phyloP scores from a whole-genome alignment of 352 stramenopile species.

The Phytophthora ramorum region DNA sequence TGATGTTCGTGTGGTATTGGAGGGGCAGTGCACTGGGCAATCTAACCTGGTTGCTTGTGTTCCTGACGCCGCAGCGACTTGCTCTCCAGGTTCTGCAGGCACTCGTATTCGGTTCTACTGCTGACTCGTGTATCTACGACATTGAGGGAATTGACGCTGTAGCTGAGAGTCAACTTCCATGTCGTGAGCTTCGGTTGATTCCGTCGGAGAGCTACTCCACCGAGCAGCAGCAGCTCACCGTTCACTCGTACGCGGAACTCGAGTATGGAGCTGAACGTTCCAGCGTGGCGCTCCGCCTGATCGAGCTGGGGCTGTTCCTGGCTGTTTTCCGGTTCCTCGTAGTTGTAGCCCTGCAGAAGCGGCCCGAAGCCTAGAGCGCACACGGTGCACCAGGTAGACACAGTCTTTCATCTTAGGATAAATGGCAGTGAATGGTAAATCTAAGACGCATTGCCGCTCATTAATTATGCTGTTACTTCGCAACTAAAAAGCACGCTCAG shows the following conservation, averaged over 20 bases:
- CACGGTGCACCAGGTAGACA: background rate
- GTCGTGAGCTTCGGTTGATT: conserved; percentile 26
- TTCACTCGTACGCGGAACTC: conserved; percentile 32
- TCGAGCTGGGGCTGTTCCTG: conserved; percentile 26
- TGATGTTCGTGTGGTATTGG: conserved; percentile 27
- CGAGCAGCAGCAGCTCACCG: conserved; percentile 19
- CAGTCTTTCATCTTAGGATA: background rate
- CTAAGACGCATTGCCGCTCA: conserved; percentile 24
- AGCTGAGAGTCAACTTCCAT: conserved; percentile 17
- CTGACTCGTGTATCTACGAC: conserved; percentile 21
- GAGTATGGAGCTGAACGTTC: conserved; percentile 25
- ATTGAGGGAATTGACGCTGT: background rate
- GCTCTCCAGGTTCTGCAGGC: conserved; percentile 31
- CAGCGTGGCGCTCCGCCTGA: conserved; percentile 19
- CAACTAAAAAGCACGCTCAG: background rate
- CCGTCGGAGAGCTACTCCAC: conserved; percentile 11
- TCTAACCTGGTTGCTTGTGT: conserved; percentile 20
- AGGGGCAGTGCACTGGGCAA: conserved; percentile 16
- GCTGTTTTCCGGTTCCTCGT: conserved; percentile 26
- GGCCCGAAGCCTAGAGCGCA: background rate
- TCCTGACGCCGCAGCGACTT: conserved; percentile 31
- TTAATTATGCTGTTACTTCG: conserved; percentile 22
- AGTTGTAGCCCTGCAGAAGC: conserved; percentile 24
- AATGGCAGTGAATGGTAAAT: conserved; percentile 7
- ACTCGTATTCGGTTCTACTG: conserved; percentile 27